These are phyloP conservation scores for Combretum micranthum DNA, from an alignment of 345 rosid species.

Conservation along the genomic window DNA sequence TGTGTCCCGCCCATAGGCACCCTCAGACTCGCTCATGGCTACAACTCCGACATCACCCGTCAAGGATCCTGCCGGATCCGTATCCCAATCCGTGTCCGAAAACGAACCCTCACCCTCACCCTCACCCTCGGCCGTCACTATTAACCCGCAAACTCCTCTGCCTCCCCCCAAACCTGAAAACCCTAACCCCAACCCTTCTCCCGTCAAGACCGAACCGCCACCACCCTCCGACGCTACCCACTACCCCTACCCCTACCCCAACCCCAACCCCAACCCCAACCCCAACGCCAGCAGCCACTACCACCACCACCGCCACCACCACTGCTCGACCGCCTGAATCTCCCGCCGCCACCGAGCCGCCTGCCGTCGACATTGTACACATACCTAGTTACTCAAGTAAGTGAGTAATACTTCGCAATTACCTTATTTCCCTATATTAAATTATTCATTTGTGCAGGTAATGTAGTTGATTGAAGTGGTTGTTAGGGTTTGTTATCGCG, in stretches of 20 bases:
- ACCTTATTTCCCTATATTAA: too few species aligned
- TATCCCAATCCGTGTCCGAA: slow-evolving; percentile 22
- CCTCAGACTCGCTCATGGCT: slow-evolving; percentile 1
- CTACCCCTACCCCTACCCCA: slow-evolving; percentile 5
- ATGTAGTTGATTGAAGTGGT: neutral
- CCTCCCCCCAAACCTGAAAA: slow-evolving; percentile 7
- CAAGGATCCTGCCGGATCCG: neutral
- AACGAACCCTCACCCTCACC: slow-evolving; percentile 20
- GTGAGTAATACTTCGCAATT: slow-evolving; percentile 10
- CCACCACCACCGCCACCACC: slow-evolving; percentile 13
- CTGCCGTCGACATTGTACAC: slow-evolving; percentile 39
- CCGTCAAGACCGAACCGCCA: slow-evolving; percentile 16
- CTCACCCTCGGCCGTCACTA: slow-evolving; percentile 7
- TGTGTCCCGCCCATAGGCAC: neutral
- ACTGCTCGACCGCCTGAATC: slow-evolving; percentile 15
- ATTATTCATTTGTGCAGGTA: neutral
- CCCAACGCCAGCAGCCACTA: slow-evolving; percentile 1
- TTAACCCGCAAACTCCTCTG: slow-evolving; percentile 12
- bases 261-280: slow-evolving; percentile 10
- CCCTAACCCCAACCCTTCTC: slow-evolving; percentile 8
- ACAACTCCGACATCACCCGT: slow-evolving; percentile 1
- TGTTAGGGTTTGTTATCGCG: too few species aligned
- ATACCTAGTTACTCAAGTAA: slow-evolving; percentile 86
- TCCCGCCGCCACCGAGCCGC: slow-evolving; percentile 14
- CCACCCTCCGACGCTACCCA: slow-evolving; percentile 12